A percentile compares a stretch with the other conserved stretches of the same genome.
Evolutionary conservation across 129 eudicot species (phyloP).

Genomic region (carrot (Daucus carota)): DNA sequence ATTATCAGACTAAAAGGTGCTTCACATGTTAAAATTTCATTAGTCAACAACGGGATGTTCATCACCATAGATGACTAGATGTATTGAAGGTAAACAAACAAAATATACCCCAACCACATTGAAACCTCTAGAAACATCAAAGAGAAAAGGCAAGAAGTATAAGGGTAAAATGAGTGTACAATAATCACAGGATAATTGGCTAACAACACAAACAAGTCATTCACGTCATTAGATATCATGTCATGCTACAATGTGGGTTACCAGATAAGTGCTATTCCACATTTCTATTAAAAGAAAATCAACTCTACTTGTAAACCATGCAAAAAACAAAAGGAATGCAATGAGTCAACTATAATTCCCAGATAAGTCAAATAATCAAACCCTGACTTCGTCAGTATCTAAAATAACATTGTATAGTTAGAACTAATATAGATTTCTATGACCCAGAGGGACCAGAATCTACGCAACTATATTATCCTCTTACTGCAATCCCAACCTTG

Average conservation of each 20-base stretch:
- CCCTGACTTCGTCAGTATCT: not conserved
- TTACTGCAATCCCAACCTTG: not conserved
- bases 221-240: too few relatives aligned
- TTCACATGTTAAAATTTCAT: not conserved
- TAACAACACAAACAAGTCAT: too few relatives aligned
- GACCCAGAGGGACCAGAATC: not conserved
- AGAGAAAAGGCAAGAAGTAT: not conserved
- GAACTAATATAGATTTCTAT: not conserved
- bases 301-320: not conserved
- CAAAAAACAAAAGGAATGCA: not conserved
- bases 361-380: not conserved
- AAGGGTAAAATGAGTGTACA: too few relatives aligned
- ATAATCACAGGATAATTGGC: too few relatives aligned
- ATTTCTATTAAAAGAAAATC: not conserved
- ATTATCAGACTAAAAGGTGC: too few relatives aligned
- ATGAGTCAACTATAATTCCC: not conserved
- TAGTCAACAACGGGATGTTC: too few relatives aligned
- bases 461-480: not conserved
- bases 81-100: not conserved
- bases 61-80: not conserved
- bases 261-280: too few relatives aligned
- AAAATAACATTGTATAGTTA: not conserved
- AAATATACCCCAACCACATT: not conserved
- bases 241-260: too few relatives aligned
- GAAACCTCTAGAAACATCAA: not conserved